A percentile compares a stretch with the other conserved stretches of the same genome.
These are phyloP conservation scores for Cucurbita argyrosperma DNA, from an alignment of 306 rosid genomes.

Conservation along the genomic window DNA sequence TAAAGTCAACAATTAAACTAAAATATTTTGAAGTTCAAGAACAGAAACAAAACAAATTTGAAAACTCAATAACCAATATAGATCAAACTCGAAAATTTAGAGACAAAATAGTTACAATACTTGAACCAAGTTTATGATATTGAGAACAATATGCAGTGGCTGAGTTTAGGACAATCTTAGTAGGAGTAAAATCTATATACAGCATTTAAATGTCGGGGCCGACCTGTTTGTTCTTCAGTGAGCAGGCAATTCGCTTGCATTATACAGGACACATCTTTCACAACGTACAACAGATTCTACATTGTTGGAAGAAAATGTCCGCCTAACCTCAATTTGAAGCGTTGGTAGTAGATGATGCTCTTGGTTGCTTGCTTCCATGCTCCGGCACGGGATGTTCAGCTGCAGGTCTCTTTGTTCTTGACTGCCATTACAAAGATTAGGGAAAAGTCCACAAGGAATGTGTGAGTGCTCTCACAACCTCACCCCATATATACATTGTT, in stretches of 20 bases:
- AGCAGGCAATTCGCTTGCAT: background rate
- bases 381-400: background rate
- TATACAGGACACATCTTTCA: background rate
- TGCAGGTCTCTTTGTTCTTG: constrained; percentile 10
- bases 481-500: background rate
- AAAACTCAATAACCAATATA: no score
- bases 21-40: no score
- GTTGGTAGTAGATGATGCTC: constrained; percentile 6
- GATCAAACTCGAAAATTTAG: no score
- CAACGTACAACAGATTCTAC: background rate
- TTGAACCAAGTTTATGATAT: background rate
- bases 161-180: background rate
- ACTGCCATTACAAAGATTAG: background rate
- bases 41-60: background rate
- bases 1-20: no score
- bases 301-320: constrained; percentile 1
- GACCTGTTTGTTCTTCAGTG: background rate
- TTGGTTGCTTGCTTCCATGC: constrained; percentile 5
- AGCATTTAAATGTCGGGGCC: background rate
- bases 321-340: background rate
- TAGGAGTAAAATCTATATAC: background rate
- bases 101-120: background rate
- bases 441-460: background rate
- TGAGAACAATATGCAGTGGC: background rate
- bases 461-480: background rate